These are phyloP conservation scores for Ustilago loliicola DNA, from an alignment of 1,284 basidiomycete genomes.

Conservation along the genomic window DNA sequence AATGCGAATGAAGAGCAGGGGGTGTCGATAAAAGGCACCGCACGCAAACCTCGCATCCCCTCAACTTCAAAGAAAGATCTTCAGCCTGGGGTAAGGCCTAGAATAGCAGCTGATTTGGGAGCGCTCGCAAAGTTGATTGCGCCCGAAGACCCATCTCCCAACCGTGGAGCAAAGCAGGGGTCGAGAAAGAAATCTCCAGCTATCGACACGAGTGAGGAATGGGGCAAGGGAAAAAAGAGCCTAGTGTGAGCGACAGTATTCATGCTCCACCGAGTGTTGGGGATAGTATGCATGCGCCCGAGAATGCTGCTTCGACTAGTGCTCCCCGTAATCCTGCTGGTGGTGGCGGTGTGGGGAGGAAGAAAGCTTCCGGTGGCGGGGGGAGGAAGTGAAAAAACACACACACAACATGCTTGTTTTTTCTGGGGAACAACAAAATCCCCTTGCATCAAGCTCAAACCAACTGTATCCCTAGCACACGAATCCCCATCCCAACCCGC, in stretches of 20 bases:
- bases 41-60: slow-evolving; percentile 9
- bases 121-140: slow-evolving; percentile 23
- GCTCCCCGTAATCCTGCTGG: background rate
- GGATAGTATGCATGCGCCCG: background rate
- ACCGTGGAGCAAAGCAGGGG: background rate
- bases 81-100: background rate
- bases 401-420: too few species aligned
- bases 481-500: too few species aligned
- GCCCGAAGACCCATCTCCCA: slow-evolving; percentile 1
- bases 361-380: background rate
- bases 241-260: slow-evolving; percentile 18
- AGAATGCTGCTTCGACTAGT: background rate
- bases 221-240: background rate
- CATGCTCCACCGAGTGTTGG: slow-evolving; percentile 20
- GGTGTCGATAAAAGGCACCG: slow-evolving; percentile 16
- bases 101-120: slow-evolving; percentile 18
- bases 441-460: too few species aligned
- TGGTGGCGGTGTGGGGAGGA: background rate
- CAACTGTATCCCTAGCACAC: too few species aligned
- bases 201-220: slow-evolving; percentile 2
- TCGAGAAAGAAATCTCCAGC: slow-evolving; percentile 1
- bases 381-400: background rate
- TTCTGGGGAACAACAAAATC: too few species aligned
- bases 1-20: background rate
- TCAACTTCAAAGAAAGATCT: background rate